Percentiles rank a stretch among this genome's conserved stretches.
phyloP scores from a whole-genome alignment of 805 yeast species.

The Candida oleophila region DNA sequence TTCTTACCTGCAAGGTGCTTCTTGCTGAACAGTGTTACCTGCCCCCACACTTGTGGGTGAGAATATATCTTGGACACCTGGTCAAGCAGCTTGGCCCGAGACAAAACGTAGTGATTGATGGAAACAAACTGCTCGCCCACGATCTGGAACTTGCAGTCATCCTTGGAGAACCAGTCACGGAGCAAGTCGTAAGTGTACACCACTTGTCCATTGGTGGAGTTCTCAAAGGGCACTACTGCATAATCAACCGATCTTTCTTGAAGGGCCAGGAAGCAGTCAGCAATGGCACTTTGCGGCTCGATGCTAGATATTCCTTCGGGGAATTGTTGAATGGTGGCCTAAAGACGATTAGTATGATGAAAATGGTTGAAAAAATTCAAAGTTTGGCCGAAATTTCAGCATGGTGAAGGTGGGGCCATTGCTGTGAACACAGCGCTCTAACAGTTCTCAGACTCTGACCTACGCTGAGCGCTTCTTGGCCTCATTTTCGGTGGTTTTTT shows the following conservation, averaged over 20 bases:
- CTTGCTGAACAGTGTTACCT: slow-evolving; percentile 59
- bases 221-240: slow-evolving; percentile 87
- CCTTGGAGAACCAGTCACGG: slow-evolving; percentile 54
- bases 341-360: neutral
- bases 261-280: slow-evolving; percentile 62
- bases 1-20: slow-evolving; percentile 27
- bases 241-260: slow-evolving; percentile 49
- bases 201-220: slow-evolving; percentile 94
- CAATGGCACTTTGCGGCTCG: slow-evolving; percentile 43
- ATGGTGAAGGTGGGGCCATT: no score
- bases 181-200: slow-evolving; percentile 80
- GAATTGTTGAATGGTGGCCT: slow-evolving; percentile 54
- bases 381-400: no score
- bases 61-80: slow-evolving; percentile 66
- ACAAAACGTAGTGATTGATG: slow-evolving; percentile 73
- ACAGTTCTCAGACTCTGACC: no score
- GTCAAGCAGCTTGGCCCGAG: slow-evolving; percentile 42
- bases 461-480: no score
- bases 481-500: no score
- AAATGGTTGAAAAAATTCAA: neutral
- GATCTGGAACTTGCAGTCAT: slow-evolving; percentile 41
- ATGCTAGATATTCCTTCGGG: slow-evolving; percentile 30
- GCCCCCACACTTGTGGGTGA: slow-evolving; percentile 99
- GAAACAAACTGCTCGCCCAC: slow-evolving; percentile 80
- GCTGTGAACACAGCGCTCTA: no score